A percentile compares a stretch with the other conserved stretches of the same genome.
phyloP scores from a whole-genome alignment of 495 filamentous ascomycete genomes.

The Xylaria nigripes region DNA sequence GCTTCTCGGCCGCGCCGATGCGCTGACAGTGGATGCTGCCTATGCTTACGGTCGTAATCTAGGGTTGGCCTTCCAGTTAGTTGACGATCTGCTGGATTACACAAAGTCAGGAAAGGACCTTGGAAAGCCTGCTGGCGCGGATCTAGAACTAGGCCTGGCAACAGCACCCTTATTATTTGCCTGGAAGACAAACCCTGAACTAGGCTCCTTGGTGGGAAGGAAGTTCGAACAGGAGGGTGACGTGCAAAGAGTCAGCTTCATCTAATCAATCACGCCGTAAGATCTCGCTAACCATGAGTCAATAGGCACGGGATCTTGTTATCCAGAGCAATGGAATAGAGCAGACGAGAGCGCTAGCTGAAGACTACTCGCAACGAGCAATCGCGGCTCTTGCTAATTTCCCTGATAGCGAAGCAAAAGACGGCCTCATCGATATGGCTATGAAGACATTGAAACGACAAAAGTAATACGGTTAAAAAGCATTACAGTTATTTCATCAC shows the following conservation, averaged over 20 bases:
- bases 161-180: conserved; percentile 95
- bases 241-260: conserved; percentile 59
- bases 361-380: conserved; percentile 86
- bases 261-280: neutral
- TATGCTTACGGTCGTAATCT: conserved; percentile 89
- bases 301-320: conserved; percentile 77
- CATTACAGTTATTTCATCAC: conserved; percentile 3
- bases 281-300: conserved; percentile 1
- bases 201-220: conserved; percentile 82
- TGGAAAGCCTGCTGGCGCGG: conserved; percentile 90
- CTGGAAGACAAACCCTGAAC: conserved; percentile 80
- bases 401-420: conserved; percentile 86
- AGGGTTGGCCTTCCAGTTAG: conserved; percentile 93
- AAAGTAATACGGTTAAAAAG: conserved; percentile 47
- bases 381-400: conserved; percentile 71
- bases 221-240: conserved; percentile 82
- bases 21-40: conserved; percentile 77
- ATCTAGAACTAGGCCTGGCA: conserved; percentile 86
- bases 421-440: conserved; percentile 86
- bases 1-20: conserved; percentile 67
- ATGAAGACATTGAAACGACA: conserved; percentile 81
- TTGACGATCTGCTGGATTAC: conserved; percentile 97
- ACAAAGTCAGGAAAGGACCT: conserved; percentile 75
- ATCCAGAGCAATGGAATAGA: conserved; percentile 75
- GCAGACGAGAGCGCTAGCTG: conserved; percentile 79